Evolutionary conservation across 108 stramenopile species (phyloP), one percentile per base, ranked within the genome.

Genomic region (Cylindrotheca fusiformis): DNA sequence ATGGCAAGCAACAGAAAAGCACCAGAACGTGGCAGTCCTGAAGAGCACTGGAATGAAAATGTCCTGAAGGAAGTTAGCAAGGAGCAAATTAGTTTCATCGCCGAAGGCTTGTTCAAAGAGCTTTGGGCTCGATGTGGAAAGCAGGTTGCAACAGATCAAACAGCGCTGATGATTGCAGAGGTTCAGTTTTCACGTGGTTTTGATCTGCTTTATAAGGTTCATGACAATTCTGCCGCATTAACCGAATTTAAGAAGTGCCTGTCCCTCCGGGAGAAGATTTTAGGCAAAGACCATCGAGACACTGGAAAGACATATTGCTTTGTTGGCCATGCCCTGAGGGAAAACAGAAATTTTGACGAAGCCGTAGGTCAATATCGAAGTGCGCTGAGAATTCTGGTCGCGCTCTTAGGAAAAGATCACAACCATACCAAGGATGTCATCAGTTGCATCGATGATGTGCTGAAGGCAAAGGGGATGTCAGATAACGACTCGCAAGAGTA

Each of bases 221-320:
- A 70, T 45, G 75, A 76, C 63, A 65, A 70, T 54, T 63, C 68
- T 32, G 57, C 68, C 8, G 75, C 75, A 23, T 33, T 76, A 21
- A 25, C 26, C 12, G 69, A 70, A 32, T 76, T 70, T 48, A 55
- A 62, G 3, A 76, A 76, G 59, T 68, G 60, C 46, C 58, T 76
- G n/a, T 29, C 50, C 31, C 69, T 76, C 29, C 68, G 75, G 17
- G 75, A 76, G 32, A 50, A 33, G 19, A 68, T 76, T 27, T 44
- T 70, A 21, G 75, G 75, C 26, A 70, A 65, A 32, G 68, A 76
- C 46, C 75, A 76, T 27, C 58, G 67, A 10, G 75, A 76, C 29
- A 76, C 75, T 32, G 75, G 69, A 48, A 74, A 74, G 50, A 74
- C 72, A 2, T 74, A 74, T 55, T 74, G 72, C 53, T 74, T 74